Percentiles rank a stretch among this genome's conserved stretches.
phyloP scores from a whole-genome alignment of 768 basidiomycete genomes.

The Macrolepiota albuminosa region DNA sequence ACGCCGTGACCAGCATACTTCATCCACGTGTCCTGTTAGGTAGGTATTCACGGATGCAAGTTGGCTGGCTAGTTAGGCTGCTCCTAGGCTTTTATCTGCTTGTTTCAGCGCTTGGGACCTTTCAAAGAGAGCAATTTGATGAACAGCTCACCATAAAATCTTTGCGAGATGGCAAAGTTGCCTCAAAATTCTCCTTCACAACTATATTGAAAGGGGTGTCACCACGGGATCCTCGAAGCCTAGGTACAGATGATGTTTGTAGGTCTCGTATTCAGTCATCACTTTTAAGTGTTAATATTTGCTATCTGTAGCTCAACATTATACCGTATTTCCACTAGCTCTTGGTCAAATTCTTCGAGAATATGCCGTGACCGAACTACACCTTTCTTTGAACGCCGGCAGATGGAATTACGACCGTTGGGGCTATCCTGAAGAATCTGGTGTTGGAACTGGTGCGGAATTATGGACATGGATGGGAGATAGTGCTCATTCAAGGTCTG shows the following conservation, averaged over 20 bases:
- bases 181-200: slow-evolving; percentile 75
- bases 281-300: neutral
- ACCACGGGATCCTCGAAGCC: slow-evolving; percentile 51
- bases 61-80: slow-evolving; percentile 14
- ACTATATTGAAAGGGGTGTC: slow-evolving; percentile 50
- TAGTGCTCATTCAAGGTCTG: slow-evolving; percentile 45
- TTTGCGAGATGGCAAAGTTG: slow-evolving; percentile 79
- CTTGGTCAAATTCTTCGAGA: slow-evolving; percentile 84
- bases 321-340: slow-evolving; percentile 79
- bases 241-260: slow-evolving; percentile 48
- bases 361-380: slow-evolving; percentile 83
- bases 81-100: slow-evolving; percentile 12
- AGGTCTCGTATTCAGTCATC: slow-evolving; percentile 4
- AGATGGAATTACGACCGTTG: slow-evolving; percentile 86
- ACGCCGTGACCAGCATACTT: slow-evolving; percentile 2
- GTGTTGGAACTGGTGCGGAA: slow-evolving; percentile 83
- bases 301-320: slow-evolving; percentile 64
- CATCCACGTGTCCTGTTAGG: neutral
- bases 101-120: neutral
- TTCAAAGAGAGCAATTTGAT: slow-evolving; percentile 39
- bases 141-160: slow-evolving; percentile 43
- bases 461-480: slow-evolving; percentile 92
- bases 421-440: slow-evolving; percentile 74
- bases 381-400: slow-evolving; percentile 87
- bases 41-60: slow-evolving; percentile 9